A percentile compares a stretch with the other conserved stretches of the same genome.
These are phyloP conservation scores for Penicillium hordei DNA, from an alignment of 2,329 filamentous ascomycete genomes.

Conservation along the genomic window DNA sequence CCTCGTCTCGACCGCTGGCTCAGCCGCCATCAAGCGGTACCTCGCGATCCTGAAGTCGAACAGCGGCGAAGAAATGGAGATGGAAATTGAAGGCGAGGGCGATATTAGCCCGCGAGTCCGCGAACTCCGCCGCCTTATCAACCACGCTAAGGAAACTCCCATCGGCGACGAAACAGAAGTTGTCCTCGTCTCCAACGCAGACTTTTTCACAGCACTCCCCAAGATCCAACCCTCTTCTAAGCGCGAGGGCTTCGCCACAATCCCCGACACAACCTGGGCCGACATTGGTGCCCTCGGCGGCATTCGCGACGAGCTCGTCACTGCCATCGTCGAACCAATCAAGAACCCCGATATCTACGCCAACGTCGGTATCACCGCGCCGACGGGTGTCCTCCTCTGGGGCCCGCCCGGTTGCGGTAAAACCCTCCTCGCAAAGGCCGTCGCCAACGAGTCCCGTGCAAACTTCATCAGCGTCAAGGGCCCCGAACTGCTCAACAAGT, in stretches of 20 bases:
- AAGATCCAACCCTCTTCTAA: constrained; percentile 78
- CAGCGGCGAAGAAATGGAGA: constrained; percentile 42
- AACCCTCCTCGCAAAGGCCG: constrained; percentile 91
- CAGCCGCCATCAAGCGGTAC: constrained; percentile 63
- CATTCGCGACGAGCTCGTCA: constrained; percentile 78
- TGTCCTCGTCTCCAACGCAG: constrained; percentile 60
- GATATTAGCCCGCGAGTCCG: constrained; percentile 43
- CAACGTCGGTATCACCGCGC: constrained; percentile 73
- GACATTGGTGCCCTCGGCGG: constrained; percentile 81
- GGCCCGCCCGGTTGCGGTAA: constrained; percentile 96
- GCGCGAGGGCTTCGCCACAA: constrained; percentile 90
- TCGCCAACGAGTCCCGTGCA: constrained; percentile 90
- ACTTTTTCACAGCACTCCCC: constrained; percentile 74
- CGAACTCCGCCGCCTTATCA: constrained; percentile 54
- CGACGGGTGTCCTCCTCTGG: constrained; percentile 90
- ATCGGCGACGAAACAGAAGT: constrained; percentile 56
- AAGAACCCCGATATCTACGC: constrained; percentile 74
- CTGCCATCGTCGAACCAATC: constrained; percentile 88
- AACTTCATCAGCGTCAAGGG: constrained; percentile 99
- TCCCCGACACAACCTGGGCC: constrained; percentile 89
- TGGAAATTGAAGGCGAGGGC: constrained; percentile 53
- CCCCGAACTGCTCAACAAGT: constrained; percentile 94
- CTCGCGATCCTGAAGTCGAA: constrained; percentile 53
- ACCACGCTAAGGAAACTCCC: constrained; percentile 53
- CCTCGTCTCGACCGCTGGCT: constrained; percentile 64